Conservation (phyloP, 768 basidiomycete genomes). For the Leccinum truebloodii region DNA sequence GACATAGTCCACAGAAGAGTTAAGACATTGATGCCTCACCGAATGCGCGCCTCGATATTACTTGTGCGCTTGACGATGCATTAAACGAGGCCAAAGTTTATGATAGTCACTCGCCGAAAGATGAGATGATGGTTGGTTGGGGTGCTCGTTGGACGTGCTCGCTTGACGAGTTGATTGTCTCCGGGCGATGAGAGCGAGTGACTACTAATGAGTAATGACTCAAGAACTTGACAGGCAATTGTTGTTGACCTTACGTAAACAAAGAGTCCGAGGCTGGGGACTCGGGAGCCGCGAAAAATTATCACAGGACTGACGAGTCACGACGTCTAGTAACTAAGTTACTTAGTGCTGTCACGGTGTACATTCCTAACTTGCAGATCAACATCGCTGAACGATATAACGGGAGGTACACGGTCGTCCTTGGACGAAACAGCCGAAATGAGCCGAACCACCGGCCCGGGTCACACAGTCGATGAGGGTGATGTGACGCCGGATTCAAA, state of each 20-base stretch:
- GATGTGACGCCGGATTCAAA: conserved; percentile 14
- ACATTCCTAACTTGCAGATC: conserved; percentile 40
- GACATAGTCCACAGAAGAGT: conserved; percentile 1
- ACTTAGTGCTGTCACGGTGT: no score
- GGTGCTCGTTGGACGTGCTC: conserved; percentile 48
- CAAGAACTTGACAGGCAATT: no score
- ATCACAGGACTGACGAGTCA: no score
- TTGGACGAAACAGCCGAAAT: conserved; percentile 56
- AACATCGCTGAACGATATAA: conserved; percentile 76
- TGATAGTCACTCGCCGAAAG: conserved; percentile 65
- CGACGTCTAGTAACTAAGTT: no score
- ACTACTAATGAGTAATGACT: no score
- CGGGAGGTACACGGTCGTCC: conserved; percentile 80
- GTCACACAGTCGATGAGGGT: conserved; percentile 30
- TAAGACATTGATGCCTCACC: conserved; percentile 43
- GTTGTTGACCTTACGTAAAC: no score
- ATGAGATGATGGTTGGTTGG: conserved; percentile 70
- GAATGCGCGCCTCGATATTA: conserved; percentile 87
- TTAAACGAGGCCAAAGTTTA: conserved; percentile 62
- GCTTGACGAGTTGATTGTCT: conserved; percentile 60
- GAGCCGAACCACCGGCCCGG: conserved; percentile 66
- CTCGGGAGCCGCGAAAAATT: no score
- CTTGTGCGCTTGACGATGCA: conserved; percentile 88
- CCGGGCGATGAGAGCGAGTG: conserved; percentile 35
- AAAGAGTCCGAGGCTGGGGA: no score